Conservation (phyloP, 768 basidiomycete genomes). For the Russula brevipes region DNA sequence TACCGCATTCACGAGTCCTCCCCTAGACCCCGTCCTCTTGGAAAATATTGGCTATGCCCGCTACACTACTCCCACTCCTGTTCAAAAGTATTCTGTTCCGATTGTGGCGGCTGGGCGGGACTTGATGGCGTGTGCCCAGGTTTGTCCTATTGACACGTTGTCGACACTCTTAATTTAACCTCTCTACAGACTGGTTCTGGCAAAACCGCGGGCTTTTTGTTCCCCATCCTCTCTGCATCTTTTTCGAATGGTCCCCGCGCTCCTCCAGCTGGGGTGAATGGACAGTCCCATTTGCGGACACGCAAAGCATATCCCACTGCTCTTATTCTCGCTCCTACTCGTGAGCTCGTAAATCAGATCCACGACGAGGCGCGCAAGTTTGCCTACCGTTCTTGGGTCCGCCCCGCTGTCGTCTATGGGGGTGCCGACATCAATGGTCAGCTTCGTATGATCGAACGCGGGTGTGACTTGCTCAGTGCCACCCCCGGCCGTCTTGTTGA, state of each 20-base stretch:
- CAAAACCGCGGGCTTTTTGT: slow-evolving; percentile 98
- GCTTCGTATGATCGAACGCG: slow-evolving; percentile 89
- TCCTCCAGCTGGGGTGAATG: slow-evolving; percentile 51
- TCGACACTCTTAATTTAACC: slow-evolving; percentile 23
- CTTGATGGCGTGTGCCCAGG: slow-evolving; percentile 94
- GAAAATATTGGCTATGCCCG: slow-evolving; percentile 92
- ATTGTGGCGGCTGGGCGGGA: slow-evolving; percentile 88
- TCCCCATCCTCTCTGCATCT: slow-evolving; percentile 94
- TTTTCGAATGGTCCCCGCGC: slow-evolving; percentile 77
- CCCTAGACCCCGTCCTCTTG: slow-evolving; percentile 86
- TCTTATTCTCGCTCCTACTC: slow-evolving; percentile 96
- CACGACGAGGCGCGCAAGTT: slow-evolving; percentile 99
- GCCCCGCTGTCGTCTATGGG: slow-evolving; percentile 97
- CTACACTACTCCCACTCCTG: slow-evolving; percentile 94
- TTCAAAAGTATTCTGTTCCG: slow-evolving; percentile 99
- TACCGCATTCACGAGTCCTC: slow-evolving; percentile 77
- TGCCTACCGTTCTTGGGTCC: slow-evolving; percentile 98
- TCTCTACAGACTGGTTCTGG: slow-evolving; percentile 89
- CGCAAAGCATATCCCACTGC: slow-evolving; percentile 96
- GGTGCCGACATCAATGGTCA: slow-evolving; percentile 98
- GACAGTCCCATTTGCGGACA: slow-evolving; percentile 51
- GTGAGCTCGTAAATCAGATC: slow-evolving; percentile 98
- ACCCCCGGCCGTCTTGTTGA: slow-evolving; percentile 99
- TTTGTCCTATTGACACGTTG: slow-evolving; percentile 32
- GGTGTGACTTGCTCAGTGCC: slow-evolving; percentile 94